Percentiles rank a stretch among this genome's conserved stretches.
Conservation (phyloP, 2,329 filamentous ascomycete genomes). For the Fusarium decemcellulare region DNA sequence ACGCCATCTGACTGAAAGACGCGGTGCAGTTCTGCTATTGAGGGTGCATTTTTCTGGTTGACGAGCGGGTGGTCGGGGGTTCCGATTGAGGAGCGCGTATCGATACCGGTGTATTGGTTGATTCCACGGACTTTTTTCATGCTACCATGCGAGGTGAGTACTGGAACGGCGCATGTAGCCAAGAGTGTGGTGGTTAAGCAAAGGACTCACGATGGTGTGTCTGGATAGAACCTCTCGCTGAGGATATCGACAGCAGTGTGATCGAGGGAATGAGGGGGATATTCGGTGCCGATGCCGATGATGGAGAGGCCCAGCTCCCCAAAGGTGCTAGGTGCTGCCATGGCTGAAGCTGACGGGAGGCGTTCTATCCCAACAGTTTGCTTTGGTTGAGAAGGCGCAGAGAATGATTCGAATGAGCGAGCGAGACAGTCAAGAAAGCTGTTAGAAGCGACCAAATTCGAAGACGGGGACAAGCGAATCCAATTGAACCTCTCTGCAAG, state of each 20-base stretch:
- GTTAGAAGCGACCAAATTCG: not conserved
- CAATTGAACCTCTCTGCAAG: constrained; percentile 22
- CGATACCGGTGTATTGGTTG: constrained; percentile 76
- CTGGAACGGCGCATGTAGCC: not conserved
- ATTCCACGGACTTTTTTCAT: constrained; percentile 75
- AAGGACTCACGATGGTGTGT: constrained; percentile 68
- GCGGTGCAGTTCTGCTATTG: constrained; percentile 68
- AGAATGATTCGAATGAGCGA: not conserved
- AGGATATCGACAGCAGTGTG: constrained; percentile 66
- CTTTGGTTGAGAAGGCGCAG: constrained; percentile 20
- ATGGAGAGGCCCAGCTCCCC: constrained; percentile 72
- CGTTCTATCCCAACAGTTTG: constrained; percentile 35
- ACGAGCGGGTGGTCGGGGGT: constrained; percentile 72
- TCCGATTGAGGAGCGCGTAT: constrained; percentile 73
- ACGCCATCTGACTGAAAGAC: constrained; percentile 71
- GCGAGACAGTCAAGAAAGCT: not conserved
- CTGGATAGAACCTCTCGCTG: constrained; percentile 70
- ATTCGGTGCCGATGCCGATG: constrained; percentile 70
- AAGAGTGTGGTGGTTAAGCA: not conserved
- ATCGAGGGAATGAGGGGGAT: constrained; percentile 69
- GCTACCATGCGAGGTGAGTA: constrained; percentile 51
- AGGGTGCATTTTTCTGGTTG: constrained; percentile 66
- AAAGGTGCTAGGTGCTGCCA: constrained; percentile 60
- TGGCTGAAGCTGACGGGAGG: constrained; percentile 42
- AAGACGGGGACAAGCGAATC: not conserved